A percentile compares a stretch with the other conserved stretches of the same genome.
Evolutionary conservation across 2,329 filamentous ascomycete genomes (phyloP).

Genomic region (Bertia moriformis): DNA sequence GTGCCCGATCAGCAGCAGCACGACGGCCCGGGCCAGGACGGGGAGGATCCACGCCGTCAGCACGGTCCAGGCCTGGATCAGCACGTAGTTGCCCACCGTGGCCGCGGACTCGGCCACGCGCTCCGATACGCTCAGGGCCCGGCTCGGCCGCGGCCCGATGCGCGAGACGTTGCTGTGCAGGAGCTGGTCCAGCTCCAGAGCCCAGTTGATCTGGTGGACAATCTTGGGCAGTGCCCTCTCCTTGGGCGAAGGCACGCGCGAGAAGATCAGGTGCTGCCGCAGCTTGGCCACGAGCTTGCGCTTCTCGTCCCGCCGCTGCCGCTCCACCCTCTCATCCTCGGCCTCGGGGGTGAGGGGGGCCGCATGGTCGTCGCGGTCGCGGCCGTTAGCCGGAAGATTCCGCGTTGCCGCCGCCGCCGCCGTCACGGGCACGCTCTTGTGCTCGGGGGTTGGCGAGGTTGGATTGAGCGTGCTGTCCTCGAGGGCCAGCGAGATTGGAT

Average conservation of each 20-base stretch:
- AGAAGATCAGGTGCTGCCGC: constrained; percentile 71
- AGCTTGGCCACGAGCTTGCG: constrained; percentile 69
- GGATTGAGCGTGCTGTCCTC: constrained; percentile 51
- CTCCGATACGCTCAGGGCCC: constrained; percentile 84
- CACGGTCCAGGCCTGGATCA: constrained; percentile 54
- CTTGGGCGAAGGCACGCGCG: constrained; percentile 63
- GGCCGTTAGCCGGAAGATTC: constrained; percentile 18
- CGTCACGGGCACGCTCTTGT: constrained; percentile 13
- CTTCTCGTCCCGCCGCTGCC: constrained; percentile 40
- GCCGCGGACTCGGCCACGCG: constrained; percentile 85
- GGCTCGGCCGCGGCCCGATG: constrained; percentile 66
- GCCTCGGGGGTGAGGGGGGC: constrained; percentile 44
- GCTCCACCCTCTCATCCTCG: constrained; percentile 55
- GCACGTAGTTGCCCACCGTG: constrained; percentile 64
- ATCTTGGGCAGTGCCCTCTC: constrained; percentile 70
- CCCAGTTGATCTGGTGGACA: constrained; percentile 90
- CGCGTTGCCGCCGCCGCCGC: too few relatives aligned
- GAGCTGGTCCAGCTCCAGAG: constrained; percentile 72
- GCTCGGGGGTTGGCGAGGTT: constrained; percentile 8
- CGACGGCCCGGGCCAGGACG: constrained; percentile 55
- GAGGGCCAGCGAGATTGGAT: constrained; percentile 75
- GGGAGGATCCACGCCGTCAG: constrained; percentile 67
- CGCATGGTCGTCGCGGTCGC: constrained; percentile 25
- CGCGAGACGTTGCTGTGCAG: constrained; percentile 82
- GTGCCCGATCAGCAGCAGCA: constrained; percentile 66